Conservation (phyloP, 192 early-diverging fungal genomes). For the Rhizophagus sp. region DNA sequence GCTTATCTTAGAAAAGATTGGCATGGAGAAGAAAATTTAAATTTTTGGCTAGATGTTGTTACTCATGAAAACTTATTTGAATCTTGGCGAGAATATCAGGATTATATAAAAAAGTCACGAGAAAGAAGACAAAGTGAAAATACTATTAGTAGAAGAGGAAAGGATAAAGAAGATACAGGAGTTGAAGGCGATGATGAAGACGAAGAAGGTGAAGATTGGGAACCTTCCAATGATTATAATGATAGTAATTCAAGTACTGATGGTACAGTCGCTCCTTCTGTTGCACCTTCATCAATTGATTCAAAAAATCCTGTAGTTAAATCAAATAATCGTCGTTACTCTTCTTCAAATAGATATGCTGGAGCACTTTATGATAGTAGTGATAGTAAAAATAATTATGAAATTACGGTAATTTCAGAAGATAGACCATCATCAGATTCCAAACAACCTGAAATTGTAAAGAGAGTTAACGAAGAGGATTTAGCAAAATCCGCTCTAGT, state of each 20-base stretch:
- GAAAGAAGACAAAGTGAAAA: constrained; percentile 3
- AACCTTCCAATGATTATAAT: constrained; percentile 4
- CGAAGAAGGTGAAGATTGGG: not conserved
- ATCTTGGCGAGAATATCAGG: constrained; percentile 30
- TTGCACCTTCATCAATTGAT: not conserved
- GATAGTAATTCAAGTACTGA: constrained; percentile 12
- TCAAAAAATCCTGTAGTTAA: not conserved
- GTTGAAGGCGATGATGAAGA: not conserved
- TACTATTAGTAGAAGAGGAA: not conserved
- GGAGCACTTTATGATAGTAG: not conserved
- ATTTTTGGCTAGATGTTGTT: constrained; percentile 44
- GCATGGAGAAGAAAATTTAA: constrained; percentile 44
- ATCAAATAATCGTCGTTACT: not conserved
- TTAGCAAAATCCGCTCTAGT: constrained; percentile 22
- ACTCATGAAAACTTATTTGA: constrained; percentile 45
- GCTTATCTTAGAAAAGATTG: constrained; percentile 34
- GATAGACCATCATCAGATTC: not conserved
- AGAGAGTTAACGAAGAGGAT: constrained; percentile 11
- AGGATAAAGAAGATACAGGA: not conserved
- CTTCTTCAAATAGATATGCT: not conserved
- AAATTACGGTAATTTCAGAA: not conserved
- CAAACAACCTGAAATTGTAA: not conserved
- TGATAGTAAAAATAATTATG: not conserved
- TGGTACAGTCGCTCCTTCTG: not conserved
- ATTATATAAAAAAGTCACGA: constrained; percentile 17